phyloP scores from a whole-genome alignment of 352 stramenopile species.

The Phytophthora parvispora region DNA sequence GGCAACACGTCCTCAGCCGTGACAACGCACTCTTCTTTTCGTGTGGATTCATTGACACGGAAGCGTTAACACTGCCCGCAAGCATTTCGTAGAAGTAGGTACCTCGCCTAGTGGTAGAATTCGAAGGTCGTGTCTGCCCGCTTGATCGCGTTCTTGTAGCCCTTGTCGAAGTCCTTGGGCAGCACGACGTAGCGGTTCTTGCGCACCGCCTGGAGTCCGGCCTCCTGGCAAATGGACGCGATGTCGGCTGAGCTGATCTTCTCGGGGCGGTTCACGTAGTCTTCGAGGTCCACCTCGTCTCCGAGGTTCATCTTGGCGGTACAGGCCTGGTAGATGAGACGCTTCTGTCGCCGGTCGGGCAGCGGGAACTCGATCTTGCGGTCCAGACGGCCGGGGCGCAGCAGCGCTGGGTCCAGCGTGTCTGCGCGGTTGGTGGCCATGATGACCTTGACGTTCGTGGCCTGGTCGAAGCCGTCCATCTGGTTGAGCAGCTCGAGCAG shows the following conservation, averaged over 20 bases:
- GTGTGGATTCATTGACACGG: neutral
- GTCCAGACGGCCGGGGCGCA: slow-evolving; percentile 98
- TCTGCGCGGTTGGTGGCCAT: slow-evolving; percentile 99
- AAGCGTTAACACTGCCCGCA: neutral
- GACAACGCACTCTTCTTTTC: neutral
- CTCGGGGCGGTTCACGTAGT: slow-evolving; percentile 99
- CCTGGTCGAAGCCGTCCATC: slow-evolving; percentile 99
- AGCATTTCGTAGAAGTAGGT: neutral
- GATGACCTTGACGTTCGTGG: slow-evolving; percentile 99
- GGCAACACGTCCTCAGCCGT: neutral
- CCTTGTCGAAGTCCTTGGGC: slow-evolving; percentile 99
- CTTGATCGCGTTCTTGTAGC: slow-evolving; percentile 99
- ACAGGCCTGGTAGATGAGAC: slow-evolving; percentile 99
- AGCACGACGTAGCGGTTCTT: slow-evolving; percentile 99
- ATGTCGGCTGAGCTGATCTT: slow-evolving; percentile 99
- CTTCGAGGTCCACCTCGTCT: slow-evolving; percentile 99
- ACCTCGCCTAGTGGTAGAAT: slow-evolving; percentile 95
- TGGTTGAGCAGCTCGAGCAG: slow-evolving; percentile 99
- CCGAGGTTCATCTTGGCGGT: slow-evolving; percentile 99
- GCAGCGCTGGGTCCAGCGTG: slow-evolving; percentile 98
- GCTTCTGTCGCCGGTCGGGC: slow-evolving; percentile 99
- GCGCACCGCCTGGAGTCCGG: slow-evolving; percentile 98
- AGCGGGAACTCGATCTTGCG: slow-evolving; percentile 99
- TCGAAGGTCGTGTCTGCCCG: slow-evolving; percentile 99
- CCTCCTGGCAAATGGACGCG: slow-evolving; percentile 99